Conservation (phyloP, 2,329 filamentous ascomycete genomes). For the Balansia obtecta region DNA sequence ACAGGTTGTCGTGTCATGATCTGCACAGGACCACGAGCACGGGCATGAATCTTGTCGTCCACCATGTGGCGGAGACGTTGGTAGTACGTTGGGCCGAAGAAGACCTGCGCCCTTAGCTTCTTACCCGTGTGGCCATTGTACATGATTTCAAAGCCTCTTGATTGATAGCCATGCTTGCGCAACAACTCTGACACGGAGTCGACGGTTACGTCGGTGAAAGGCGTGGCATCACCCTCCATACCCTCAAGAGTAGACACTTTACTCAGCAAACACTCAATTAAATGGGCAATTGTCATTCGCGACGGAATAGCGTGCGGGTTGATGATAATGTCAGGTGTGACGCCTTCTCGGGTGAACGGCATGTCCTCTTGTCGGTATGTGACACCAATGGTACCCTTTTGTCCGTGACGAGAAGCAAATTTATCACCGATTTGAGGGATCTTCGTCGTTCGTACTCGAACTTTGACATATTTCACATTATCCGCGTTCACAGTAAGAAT, state of each 20-base stretch:
- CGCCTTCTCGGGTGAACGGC: conserved; percentile 88
- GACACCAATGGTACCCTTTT: conserved; percentile 98
- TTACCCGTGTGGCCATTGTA: conserved; percentile 96
- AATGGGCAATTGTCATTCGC: conserved; percentile 99
- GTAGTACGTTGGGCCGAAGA: conserved; percentile 97
- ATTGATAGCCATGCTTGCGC: conserved; percentile 85
- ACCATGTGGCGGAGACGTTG: conserved; percentile 99
- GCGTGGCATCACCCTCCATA: conserved; percentile 92
- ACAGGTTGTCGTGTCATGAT: conserved; percentile 96
- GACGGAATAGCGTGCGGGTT: conserved; percentile 99
- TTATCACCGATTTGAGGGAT: conserved; percentile 98
- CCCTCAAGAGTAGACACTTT: conserved; percentile 92
- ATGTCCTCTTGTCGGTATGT: conserved; percentile 97
- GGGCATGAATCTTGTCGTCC: conserved; percentile 99
- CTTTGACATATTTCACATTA: conserved; percentile 91
- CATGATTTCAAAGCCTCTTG: conserved; percentile 95
- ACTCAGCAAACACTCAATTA: conserved; percentile 95
- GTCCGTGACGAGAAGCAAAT: conserved; percentile 96
- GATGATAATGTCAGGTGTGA: conserved; percentile 93
- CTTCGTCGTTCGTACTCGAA: conserved; percentile 94
- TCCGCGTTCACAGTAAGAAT: conserved; percentile 90
- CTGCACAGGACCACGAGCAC: conserved; percentile 89
- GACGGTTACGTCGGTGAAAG: conserved; percentile 95
- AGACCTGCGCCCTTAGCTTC: conserved; percentile 88
- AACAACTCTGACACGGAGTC: conserved; percentile 82